A percentile compares a stretch with the other conserved stretches of the same genome.
phyloP scores from a whole-genome alignment of 139 green algal species.

The Chlorella sp. region DNA sequence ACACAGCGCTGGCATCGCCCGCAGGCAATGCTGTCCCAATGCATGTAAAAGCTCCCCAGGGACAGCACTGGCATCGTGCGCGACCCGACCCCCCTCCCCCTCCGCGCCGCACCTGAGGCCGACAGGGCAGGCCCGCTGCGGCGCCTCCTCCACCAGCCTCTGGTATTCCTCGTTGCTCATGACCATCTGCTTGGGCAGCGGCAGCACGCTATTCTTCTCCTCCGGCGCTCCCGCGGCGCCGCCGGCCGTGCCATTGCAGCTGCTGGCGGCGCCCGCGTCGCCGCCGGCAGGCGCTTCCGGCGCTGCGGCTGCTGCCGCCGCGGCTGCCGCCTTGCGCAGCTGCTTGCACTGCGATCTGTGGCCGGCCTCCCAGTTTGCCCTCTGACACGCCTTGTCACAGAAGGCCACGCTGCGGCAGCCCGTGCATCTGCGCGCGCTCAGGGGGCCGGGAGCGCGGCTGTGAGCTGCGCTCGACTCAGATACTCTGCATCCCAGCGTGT shows the following conservation, averaged over 20 bases:
- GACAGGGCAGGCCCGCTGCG: neutral
- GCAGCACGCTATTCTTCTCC: conserved; percentile 20
- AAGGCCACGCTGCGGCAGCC: no score
- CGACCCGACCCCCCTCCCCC: neutral
- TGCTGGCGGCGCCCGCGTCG: neutral
- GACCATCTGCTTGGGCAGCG: conserved; percentile 1
- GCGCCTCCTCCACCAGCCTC: no score
- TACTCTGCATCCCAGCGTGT: no score
- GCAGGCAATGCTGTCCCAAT: neutral
- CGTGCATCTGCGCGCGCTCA: no score
- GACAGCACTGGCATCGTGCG: neutral
- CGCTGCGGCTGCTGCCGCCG: neutral
- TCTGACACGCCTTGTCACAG: conserved; percentile 40
- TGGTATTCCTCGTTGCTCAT: no score
- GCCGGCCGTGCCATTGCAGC: neutral
- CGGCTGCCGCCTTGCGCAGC: conserved; percentile 8
- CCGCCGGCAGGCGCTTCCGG: neutral
- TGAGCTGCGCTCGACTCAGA: no score
- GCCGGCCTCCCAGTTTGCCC: conserved; percentile 30
- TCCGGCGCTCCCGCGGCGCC: neutral
- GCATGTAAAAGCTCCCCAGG: neutral
- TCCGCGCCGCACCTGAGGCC: neutral
- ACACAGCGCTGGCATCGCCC: neutral
- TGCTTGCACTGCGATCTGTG: conserved; percentile 45
- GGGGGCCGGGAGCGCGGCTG: no score